A percentile compares a stretch with the other conserved stretches of the same genome.
Evolutionary conservation across 1,284 basidiomycete species (phyloP).

Genomic region (Stygiomarasmius scandens): DNA sequence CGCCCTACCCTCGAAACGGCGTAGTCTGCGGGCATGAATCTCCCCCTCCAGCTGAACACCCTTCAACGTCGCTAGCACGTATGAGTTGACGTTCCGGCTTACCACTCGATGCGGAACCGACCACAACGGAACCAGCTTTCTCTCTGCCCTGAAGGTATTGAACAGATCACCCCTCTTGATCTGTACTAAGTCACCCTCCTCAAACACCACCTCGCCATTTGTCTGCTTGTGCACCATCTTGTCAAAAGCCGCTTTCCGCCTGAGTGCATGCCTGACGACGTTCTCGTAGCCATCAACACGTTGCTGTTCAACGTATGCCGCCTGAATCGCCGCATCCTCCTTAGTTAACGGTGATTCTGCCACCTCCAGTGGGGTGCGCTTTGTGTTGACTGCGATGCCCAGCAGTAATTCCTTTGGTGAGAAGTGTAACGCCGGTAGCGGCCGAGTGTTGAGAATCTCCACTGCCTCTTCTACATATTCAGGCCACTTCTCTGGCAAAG

Average conservation of each 20-base stretch:
- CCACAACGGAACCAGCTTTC: no score
- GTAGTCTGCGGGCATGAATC: no score
- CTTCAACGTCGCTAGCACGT: no score
- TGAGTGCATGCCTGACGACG: slow-evolving; percentile 18
- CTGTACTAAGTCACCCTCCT: no score
- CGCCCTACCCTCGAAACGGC: no score
- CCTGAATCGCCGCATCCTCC: slow-evolving; percentile 12
- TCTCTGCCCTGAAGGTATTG: no score
- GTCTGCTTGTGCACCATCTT: no score
- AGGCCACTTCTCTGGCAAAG: slow-evolving; percentile 29
- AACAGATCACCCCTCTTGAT: no score
- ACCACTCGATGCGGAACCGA: no score
- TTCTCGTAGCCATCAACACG: slow-evolving; percentile 24
- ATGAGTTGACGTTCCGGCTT: no score
- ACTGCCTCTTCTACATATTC: slow-evolving; percentile 31
- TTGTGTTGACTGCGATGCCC: slow-evolving; percentile 28
- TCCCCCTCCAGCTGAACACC: no score
- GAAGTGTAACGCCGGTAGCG: neutral
- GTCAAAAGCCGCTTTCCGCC: slow-evolving; percentile 13
- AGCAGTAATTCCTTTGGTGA: slow-evolving; percentile 4
- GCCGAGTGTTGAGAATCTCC: slow-evolving; percentile 23
- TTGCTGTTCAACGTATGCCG: slow-evolving; percentile 28
- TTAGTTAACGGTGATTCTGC: neutral
- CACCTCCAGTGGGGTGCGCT: slow-evolving; percentile 4
- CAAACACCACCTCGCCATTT: no score